Evolutionary conservation across 768 basidiomycete species (phyloP), one percentile per base, ranked within the genome.

Genomic region (Xerocomellus chrysenteron): DNA sequence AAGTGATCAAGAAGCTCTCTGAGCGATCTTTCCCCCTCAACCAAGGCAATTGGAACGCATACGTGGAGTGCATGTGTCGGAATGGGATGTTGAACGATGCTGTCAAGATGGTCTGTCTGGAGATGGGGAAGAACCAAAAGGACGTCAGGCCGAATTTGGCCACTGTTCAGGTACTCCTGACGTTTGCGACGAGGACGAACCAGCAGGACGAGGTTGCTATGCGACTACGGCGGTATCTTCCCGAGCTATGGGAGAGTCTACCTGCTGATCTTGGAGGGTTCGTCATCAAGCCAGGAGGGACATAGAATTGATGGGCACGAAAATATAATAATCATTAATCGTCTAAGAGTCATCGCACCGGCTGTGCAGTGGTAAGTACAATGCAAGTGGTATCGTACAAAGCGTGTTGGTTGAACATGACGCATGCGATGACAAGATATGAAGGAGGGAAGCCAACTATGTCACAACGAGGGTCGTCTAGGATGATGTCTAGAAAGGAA

Each of bases 11-110:
- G 32, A 82, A 80, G 65, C 75, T 88, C 47, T 69, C 70, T 30
- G 76, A 71, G 50, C 76, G 76, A 45, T 77, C 75, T 24, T 90
- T 80, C 67, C 65, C 58, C 37, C 74, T 89, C 52, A 86, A 87
- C 65, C 63, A 76, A 57, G 81, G 83, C 50, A 88, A 90, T 65
- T 94, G 92, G 90, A 85, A 90, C 55, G 79, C 84, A 0, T 92
- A 86, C 78, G 69, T 97, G 19, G 94, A 97, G 71, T 92, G 88
- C 66, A 79, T 96, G n/a, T 92, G 90, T 64, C 81, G 93, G 24
- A 67, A 84, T 46, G 81, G 83, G 10, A 76, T 77, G 63, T 62
- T 92, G 33, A 80, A 85, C 21, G 87, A 90, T 24, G 94, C 92
- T 1, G 67, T 84, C 42, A 79, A 80, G 65, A 75, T 83, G 17